These are phyloP conservation scores for Eimeria acervulina DNA, from an alignment of 169 alveolate species.

Conservation along the genomic window DNA sequence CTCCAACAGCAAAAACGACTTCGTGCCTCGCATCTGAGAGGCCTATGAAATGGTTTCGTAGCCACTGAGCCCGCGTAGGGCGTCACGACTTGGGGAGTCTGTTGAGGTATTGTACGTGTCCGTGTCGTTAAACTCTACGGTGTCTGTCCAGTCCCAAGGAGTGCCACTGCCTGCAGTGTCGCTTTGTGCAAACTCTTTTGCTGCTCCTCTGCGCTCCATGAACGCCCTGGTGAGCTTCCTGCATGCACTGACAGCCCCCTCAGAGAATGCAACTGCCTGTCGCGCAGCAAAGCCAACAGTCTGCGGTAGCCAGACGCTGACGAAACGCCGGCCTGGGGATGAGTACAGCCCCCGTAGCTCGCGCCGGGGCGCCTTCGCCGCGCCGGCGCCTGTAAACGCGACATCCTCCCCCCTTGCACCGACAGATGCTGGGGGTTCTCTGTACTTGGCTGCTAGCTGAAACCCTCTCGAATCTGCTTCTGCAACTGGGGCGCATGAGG, in stretches of 20 bases:
- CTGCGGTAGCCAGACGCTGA: slow-evolving; percentile 71
- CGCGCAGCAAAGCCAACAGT: neutral
- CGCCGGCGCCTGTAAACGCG: neutral
- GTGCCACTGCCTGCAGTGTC: neutral
- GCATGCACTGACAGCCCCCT: slow-evolving; percentile 2
- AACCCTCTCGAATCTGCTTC: neutral
- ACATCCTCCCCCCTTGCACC: neutral
- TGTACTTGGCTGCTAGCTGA: slow-evolving; percentile 15
- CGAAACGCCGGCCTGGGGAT: slow-evolving; percentile 37
- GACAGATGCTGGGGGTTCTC: neutral
- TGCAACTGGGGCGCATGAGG: neutral
- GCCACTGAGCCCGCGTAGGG: slow-evolving; percentile 22
- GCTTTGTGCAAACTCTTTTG: slow-evolving; percentile 11
- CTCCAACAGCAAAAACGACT: neutral
- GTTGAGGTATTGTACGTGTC: neutral
- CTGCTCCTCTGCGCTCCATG: neutral
- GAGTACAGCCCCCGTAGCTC: slow-evolving; percentile 68
- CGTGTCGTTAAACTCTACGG: neutral
- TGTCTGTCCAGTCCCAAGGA: slow-evolving; percentile 68
- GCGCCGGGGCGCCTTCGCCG: neutral
- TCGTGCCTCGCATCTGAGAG: neutral
- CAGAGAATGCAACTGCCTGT: slow-evolving; percentile 8
- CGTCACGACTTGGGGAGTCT: neutral
- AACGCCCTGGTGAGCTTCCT: neutral
- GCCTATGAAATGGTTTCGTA: slow-evolving; percentile 37